A percentile compares a stretch with the other conserved stretches of the same genome.
phyloP scores from a whole-genome alignment of 768 basidiomycete genomes.

The Tylopilus balloui region DNA sequence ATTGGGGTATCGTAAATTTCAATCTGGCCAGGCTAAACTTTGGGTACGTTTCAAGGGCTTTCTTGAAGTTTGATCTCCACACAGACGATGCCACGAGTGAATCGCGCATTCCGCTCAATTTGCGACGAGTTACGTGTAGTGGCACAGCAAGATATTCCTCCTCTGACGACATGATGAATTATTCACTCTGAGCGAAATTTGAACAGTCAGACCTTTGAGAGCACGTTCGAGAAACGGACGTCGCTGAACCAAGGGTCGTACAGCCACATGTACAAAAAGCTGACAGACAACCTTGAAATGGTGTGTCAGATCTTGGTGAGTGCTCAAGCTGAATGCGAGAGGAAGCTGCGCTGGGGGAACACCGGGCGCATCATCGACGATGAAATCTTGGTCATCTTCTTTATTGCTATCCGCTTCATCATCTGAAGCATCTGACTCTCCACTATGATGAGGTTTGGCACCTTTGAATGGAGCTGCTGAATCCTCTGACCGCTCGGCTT shows the following conservation, averaged over 20 bases:
- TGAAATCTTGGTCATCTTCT: constrained; percentile 36
- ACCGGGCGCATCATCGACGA: constrained; percentile 55
- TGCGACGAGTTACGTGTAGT: constrained; percentile 61
- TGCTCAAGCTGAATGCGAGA: constrained; percentile 73
- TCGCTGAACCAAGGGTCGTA: constrained; percentile 49
- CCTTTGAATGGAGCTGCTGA: constrained; percentile 40
- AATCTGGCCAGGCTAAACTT: constrained; percentile 50
- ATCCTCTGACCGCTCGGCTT: constrained; percentile 29
- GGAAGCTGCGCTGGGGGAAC: constrained; percentile 49
- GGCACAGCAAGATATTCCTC: constrained; percentile 74
- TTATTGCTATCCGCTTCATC: constrained; percentile 28
- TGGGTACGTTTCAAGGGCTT: constrained; percentile 61
- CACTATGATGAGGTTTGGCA: constrained; percentile 38
- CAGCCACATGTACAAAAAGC: constrained; percentile 78
- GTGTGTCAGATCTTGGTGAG: constrained; percentile 68
- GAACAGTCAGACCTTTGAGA: constrained; percentile 38
- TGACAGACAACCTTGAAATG: constrained; percentile 90
- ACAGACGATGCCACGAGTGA: constrained; percentile 80
- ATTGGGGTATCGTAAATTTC: constrained; percentile 55
- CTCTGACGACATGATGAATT: constrained; percentile 28
- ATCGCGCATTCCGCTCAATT: constrained; percentile 64
- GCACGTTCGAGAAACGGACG: constrained; percentile 52
- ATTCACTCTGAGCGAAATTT: neutral
- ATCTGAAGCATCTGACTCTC: constrained; percentile 35
- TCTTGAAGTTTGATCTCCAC: constrained; percentile 71